phyloP scores from a whole-genome alignment of 139 green algal genomes.

The Chara braunii region DNA sequence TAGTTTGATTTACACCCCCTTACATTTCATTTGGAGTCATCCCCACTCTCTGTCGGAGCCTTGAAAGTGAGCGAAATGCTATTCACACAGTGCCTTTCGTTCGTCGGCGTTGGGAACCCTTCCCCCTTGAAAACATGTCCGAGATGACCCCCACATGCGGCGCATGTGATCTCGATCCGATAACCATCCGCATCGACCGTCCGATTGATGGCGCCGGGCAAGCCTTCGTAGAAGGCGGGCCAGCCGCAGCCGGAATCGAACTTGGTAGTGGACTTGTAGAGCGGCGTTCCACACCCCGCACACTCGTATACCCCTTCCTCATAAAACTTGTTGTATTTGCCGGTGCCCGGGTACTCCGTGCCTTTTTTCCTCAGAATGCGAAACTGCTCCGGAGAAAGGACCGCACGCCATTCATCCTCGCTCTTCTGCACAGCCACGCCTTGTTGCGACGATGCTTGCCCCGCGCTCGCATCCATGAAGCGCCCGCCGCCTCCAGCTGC shows the following conservation, averaged over 20 bases:
- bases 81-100: conserved; percentile 93
- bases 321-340: conserved; percentile 83
- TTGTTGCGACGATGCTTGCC: conserved; percentile 25
- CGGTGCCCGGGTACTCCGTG: conserved; percentile 69
- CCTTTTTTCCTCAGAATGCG: conserved; percentile 86
- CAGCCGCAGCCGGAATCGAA: conserved; percentile 92
- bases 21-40: too few relatives aligned
- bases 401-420: conserved; percentile 43
- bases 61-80: conserved; percentile 67
- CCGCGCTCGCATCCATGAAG: neutral
- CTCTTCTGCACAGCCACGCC: too few relatives aligned
- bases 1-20: too few relatives aligned
- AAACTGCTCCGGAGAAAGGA: conserved; percentile 42
- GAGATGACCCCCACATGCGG: conserved; percentile 81
- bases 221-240: conserved; percentile 65
- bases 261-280: conserved; percentile 73
- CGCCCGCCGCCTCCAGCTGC: neutral
- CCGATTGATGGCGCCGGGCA: conserved; percentile 38
- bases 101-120: conserved; percentile 81
- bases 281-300: conserved; percentile 56
- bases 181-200: conserved; percentile 36
- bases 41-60: too few relatives aligned
- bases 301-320: conserved; percentile 76
- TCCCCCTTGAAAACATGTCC: conserved; percentile 91
- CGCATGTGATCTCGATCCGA: conserved; percentile 72